Evolutionary conservation across 495 filamentous ascomycete species (phyloP), one percentile per base, ranked within the genome.

Genomic region (Penicillium salamii): DNA sequence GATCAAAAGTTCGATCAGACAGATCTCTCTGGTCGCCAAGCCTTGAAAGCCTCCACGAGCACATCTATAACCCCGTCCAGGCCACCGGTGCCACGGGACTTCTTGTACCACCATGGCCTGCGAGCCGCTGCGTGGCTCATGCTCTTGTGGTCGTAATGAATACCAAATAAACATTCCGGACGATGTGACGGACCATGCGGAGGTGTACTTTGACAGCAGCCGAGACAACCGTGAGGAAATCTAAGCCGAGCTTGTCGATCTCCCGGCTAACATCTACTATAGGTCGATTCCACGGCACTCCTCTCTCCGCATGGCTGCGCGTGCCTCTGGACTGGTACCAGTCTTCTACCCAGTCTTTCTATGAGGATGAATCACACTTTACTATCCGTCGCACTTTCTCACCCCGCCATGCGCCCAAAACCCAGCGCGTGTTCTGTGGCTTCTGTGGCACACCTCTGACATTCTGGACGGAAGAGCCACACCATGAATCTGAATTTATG

Each of bases 381-480:
- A 78, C 71, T 39, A 95, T 96, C 66, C 85, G 83, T 29, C 80
- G 87, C 17, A 77, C 75, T 23, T 93, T 89, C 69, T 81, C 80
- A 3, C 78, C 85, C 5, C 75, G 69, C 23, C 62, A 78, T 62
- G 79, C 82, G 13, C 75, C 77, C 14, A 67, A 79, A 53, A 67
- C 80, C 0, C 80, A 82, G 62, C 85, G 88, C 38, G 81, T 88
- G 44, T 96, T 96, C 68, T 96, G 91, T 66, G 91, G 91, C 0
- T 91, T 87, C 70, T 95, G 91, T 62, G 91, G 91, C 15, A 92
- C 89, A 2, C 84, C 84, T 5, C 71, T 96, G 34, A 83, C 81
- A 0, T 86, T 84, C 53, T 95, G 90, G 90, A 83, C 81, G 42
- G 90, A 95, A 60, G 58, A 78, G 11, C 85, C 87, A 1, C 62